Evolutionary conservation across 2,329 filamentous ascomycete species (phyloP), one percentile per base, ranked within the genome.

Genomic region (Chaetomiaceae sp.): DNA sequence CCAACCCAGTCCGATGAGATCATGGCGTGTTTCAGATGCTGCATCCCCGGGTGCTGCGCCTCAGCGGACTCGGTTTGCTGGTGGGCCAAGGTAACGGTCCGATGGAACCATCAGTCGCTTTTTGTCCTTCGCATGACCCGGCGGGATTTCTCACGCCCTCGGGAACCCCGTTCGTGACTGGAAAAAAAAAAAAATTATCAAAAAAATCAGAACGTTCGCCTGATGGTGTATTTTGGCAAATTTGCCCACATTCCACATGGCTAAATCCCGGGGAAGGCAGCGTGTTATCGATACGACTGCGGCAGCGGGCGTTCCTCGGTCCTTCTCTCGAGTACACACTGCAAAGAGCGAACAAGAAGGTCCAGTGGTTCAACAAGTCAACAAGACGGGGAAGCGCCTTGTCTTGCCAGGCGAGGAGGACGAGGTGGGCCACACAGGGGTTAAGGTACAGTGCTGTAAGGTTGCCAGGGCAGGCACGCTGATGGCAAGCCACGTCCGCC

Each of bases 1-100:
- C 25, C 25, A 27, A 13, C 41, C 56, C 45, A 9, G 32, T 23
- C 42, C 51, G 37, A 58, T 60, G 58, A 60, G 41, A 53, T 60
- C 53, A 60, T 56, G 36, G 42, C 34, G 20, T 58, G 56, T 60
- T 60, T 58, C 58, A 60, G 54, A 56, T 57, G 51, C 45, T 57
- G 54, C 48, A 41, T 48, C 32, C 10, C 48, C 20, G 46, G 42
- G 45, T 49, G 48, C 50, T 54, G 48, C 53, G 45, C 51, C 41
- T 45, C 44, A 43, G 46, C 52, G 47, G 54, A 42, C 30, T 45
- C 18, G 13, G 40, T 27, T 42, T 20, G 11, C 8, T 2, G 18
- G 29, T 29, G 20, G 38, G 38, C 16, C 13, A 29, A 34, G 3
- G 42, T 27, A 51, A 46, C 42, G 25, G 34, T 46, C 34, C 34